Evolutionary conservation across 1,139 yeast species (phyloP), one percentile per base, ranked within the genome.

Genomic region (Kazachstania sp.): DNA sequence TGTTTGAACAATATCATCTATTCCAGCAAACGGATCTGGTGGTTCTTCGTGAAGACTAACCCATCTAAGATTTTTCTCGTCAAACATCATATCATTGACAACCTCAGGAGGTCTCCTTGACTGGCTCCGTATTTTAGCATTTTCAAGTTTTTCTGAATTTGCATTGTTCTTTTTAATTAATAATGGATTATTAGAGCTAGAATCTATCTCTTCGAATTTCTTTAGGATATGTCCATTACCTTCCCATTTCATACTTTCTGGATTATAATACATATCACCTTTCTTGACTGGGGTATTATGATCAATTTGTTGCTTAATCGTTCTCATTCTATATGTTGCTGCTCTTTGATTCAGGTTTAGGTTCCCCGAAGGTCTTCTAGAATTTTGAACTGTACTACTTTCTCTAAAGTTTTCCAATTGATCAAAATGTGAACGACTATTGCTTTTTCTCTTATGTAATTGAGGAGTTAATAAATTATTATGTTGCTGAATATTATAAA

Each of bases 191-290:
- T 50, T 54, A 37, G 57, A 58, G 20, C 49, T 48, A 6, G 55
- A 45, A 30, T 56, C 62, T n/a, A 57, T 42, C 18, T 58, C 56
- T 40, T 72, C 73, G 59, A 77, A 77, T 48, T 66, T 68, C 40
- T 71, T 57, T 45, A 78, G 61, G 29, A 78, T 78, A 37, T 73
- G 73, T 45, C 78, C 81, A 56, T 79, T 78, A 1, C 84, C 84
- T 56, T 75, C 80, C 85, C 84, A 79, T 46, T 67, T 68, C 60
- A 69, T 69, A 39, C 69, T 66, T n/a, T 64, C 63, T 1, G 78
- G 73, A 54, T 79, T 78, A 54, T 71, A 79, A 44, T 67, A 68
- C 79, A 79, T 77, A 39, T 62, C 61, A 1, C 72, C 72, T 37
- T 59, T 58, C 41, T 58, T 58, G 26, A 61, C 53, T 2, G 65